These are phyloP conservation scores for Caryopteris hybrid DNA, from an alignment of 305 asterid species.

Conservation along the genomic window DNA sequence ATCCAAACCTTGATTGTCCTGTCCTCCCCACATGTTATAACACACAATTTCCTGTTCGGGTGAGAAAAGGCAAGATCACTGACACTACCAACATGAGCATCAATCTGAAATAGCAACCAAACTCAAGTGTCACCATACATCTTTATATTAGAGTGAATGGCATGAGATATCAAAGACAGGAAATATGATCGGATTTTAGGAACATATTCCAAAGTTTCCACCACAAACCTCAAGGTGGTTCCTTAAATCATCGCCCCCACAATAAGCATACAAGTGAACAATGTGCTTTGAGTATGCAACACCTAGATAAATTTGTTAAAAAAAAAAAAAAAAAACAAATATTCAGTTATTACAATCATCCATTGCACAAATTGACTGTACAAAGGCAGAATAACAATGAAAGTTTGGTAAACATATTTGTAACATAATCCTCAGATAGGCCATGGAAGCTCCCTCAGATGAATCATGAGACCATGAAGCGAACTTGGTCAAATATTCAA, in stretches of 20 bases:
- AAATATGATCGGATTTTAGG: too few relatives aligned
- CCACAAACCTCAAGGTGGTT: slow-evolving; percentile 61
- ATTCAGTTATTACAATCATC: too few relatives aligned
- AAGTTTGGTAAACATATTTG: too few relatives aligned
- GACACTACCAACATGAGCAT: slow-evolving; percentile 65
- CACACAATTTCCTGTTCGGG: slow-evolving; percentile 43
- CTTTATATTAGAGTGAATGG: too few relatives aligned
- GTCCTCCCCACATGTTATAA: slow-evolving; percentile 82
- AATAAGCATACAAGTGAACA: slow-evolving; percentile 53
- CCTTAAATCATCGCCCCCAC: slow-evolving; percentile 47
- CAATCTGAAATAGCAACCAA: slow-evolving; percentile 72
- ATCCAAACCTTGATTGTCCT: slow-evolving; percentile 53
- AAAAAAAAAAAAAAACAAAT: too few relatives aligned
- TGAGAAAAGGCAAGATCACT: slow-evolving; percentile 63
- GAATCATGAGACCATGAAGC: too few relatives aligned
- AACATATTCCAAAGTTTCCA: slow-evolving; percentile 7
- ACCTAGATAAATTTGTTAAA: too few relatives aligned
- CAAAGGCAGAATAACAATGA: background rate
- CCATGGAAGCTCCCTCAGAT: too few relatives aligned
- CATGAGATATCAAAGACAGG: too few relatives aligned
- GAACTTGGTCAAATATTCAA: too few relatives aligned
- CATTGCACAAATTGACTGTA: background rate
- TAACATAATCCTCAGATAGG: too few relatives aligned
- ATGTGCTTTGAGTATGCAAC: slow-evolving; percentile 75
- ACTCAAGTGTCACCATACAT: too few relatives aligned